These are phyloP conservation scores for Stevia rebaudiana DNA, from an alignment of 140 eudicot species.

Conservation along the genomic window DNA sequence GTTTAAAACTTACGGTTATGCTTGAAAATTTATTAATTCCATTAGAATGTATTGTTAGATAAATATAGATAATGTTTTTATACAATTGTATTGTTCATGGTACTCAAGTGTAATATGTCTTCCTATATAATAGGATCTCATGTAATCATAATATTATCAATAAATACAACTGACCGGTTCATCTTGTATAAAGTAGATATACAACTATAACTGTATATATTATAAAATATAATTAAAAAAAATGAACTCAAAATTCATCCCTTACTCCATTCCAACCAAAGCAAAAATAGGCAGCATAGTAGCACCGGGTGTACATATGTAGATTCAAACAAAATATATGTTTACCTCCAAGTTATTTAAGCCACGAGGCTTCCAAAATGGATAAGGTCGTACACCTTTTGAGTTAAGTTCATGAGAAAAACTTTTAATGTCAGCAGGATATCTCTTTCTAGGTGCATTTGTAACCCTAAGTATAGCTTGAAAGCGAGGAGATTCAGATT, in stretches of 20 bases:
- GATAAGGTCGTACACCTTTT: conserved; percentile 96
- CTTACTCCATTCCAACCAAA: conserved; percentile 5
- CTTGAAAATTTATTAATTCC: too few species aligned
- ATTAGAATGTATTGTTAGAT: too few species aligned
- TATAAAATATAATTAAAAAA: not conserved
- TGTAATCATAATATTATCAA: too few species aligned
- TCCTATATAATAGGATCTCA: too few species aligned
- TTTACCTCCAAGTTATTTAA: conserved; percentile 80
- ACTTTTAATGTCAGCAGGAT: conserved; percentile 90
- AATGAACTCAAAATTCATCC: not conserved
- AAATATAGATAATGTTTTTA: too few species aligned
- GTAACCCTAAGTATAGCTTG: conserved; percentile 97
- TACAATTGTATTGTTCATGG: too few species aligned
- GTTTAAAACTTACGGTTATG: not conserved
- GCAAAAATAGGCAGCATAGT: not conserved
- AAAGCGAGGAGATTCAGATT: conserved; percentile 99
- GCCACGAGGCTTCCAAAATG: conserved; percentile 97
- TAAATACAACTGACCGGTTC: too few species aligned
- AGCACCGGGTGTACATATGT: not conserved
- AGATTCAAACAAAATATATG: not conserved
- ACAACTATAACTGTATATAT: not conserved
- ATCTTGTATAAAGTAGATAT: not conserved
- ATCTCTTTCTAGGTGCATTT: conserved; percentile 90
- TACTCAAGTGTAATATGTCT: too few species aligned
- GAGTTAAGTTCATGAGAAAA: conserved; percentile 97